Evolutionary conservation across 2,329 filamentous ascomycete genomes (phyloP), one percentile per base, ranked within the genome.

Genomic region (Bipolaris sorokiniana): DNA sequence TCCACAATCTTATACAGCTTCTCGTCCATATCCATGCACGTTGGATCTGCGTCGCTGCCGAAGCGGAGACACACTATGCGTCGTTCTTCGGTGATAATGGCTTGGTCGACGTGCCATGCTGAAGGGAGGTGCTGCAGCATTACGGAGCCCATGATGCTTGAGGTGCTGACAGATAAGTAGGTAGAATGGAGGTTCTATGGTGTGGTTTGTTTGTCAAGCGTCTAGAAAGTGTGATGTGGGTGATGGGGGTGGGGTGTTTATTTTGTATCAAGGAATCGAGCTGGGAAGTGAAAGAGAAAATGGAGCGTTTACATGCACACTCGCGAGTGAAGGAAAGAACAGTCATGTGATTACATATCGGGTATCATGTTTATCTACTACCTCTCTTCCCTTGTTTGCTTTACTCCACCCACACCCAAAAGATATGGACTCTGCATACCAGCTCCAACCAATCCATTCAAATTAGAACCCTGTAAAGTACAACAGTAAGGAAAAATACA

Each of bases 101-200:
- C 92, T 80, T 97, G 92, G 82, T 97, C 94, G 72, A 98, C 94
- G 78, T 98, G 94, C 94, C 94, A 98, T 77, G 90, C 94, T 26
- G 90, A 91, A 65, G 86, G 85, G 42, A 98, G 85, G 78, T 97
- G 92, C 42, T 93, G 92, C 45, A 97, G 86, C 49, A 96, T 90
- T 61, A 96, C 89, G 68, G 92, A 96, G 69, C 91, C 91, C 85
- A 87, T 87, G 20, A 15, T 65, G 42, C 2, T 3, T 9, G 4
- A 7, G 2, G 16, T 9, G 0, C 9, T 48, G 6, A 9, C 16
- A 28, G 13, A 5, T 16, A n/a, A 3, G 1, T 16, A 37, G n/a
- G n/a, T 13, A 11, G 10, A 13, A 31, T 13, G 10, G 28, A 11
- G 28, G 13, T 13, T 31, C 10, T 31, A 11, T 28, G 26, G 26